Evolutionary conservation across 805 yeast genomes (phyloP), one percentile per base, ranked within the genome.

Genomic region (Yarrowia osloensis): DNA sequence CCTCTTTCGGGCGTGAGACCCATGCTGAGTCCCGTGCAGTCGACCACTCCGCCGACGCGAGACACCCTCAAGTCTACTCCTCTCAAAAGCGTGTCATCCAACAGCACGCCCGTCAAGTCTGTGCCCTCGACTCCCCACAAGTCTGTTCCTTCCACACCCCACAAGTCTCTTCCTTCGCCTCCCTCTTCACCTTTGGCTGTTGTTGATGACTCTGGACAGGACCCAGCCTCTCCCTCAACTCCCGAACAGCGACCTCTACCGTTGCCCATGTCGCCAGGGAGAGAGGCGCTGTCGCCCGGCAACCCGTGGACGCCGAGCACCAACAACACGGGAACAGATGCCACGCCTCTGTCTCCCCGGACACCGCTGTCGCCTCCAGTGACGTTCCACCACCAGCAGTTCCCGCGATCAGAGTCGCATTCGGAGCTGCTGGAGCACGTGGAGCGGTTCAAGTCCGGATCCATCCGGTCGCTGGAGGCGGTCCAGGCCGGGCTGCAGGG

Each of bases 381-480:
- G 28, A 26, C 19, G n/a, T 17, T 31, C 29, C 15, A 15, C 22
- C 29, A 35, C 12, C 61, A 37, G 21, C 50, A 17, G 3, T 5
- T 46, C 7, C 2, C 6, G 31, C 46, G 62, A 11, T 11, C 31
- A 5, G 46, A 28, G 35, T 37, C 62, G 12, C 62, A 26, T 19
- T 37, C 44, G 7, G 62, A 54, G 46, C 46, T 54, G 33, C n/a
- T 31, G 33, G 33, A 17, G 24, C 62, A 54, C 39, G 62, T 54
- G 33, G 62, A 39, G 31, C 62, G 62, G 22, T 37, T 54, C 62
- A 54, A 54, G 33, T 21, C 47, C 31, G 62, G 62, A 13, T 54
- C 62, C 3, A 54, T 54, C n/a, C 62, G 62, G 46, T 26, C 62
- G 22, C 33, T 54, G 62, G 62, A 54, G 46, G 62, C 47, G 3